Evolutionary conservation across 495 filamentous ascomycete genomes (phyloP), one percentile per base, ranked within the genome.

Genomic region (Stereocaulon alpinum): DNA sequence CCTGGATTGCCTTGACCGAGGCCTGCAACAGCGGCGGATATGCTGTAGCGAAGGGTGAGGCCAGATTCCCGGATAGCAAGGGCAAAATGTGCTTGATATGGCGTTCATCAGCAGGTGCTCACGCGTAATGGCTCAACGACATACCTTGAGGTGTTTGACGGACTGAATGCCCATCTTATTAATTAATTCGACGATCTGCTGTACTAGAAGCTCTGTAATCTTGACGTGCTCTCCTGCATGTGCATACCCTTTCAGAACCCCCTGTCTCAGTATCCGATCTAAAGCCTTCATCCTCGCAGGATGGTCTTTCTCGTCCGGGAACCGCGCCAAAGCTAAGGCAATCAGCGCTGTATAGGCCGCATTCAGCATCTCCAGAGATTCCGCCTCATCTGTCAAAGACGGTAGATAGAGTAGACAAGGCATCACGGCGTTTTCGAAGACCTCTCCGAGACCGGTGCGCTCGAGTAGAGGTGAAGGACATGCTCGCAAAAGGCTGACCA

Each of bases 371-470:
- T 69, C 56, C n/a, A 90, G 59, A 2, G 87, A 86, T 56, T 89
- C 85, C 0, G 77, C 67, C 61, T 86, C 83, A 6, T 90, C 84
- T 0, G 90, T 96, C 29, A 96, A 75, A 40, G 79, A 82, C 7
- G 93, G 93, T 1, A 96, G 77, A 59, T 80, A 87, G 15, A 82
- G 74, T 1, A 96, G 75, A 27, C 79, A 83, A 0, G 90, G 89
- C 60, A 83, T 78, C 12, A 95, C 69, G 12, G 88, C 85, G 37
- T 90, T 82, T 67, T 89, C 82, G 64, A 98, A 88, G 24, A 98
- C 86, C 0, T 82, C 77, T 3, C 76, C 81, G 0, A 98, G 77
- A 2, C 92, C 92, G 0, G 88, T 92, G 34, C 82, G 79, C 10
- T 67, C 67, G 18, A 98, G 78, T 3, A 87, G 76, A 30, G 70